A percentile compares a stretch with the other conserved stretches of the same genome.
phyloP scores from a whole-genome alignment of 2,329 filamentous ascomycete species.

The Cercospora sp. region DNA sequence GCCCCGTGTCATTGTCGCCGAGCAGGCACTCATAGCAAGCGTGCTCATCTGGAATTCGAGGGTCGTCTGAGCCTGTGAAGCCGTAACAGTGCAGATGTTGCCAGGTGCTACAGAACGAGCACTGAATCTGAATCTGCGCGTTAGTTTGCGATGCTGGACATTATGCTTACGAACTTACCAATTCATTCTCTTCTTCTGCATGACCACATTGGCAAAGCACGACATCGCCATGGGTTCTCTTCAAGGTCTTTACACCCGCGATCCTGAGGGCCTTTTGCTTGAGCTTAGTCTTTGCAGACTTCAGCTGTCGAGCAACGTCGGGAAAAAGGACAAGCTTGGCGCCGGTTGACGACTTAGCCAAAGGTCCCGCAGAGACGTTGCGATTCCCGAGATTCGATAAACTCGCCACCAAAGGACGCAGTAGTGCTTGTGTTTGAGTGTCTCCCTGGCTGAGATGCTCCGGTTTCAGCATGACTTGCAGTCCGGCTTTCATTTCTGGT shows the following conservation, averaged over 20 bases:
- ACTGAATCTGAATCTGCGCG: slow-evolving; percentile 42
- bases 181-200: slow-evolving; percentile 42
- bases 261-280: slow-evolving; percentile 21
- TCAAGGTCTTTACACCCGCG: slow-evolving; percentile 16
- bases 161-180: slow-evolving; percentile 39
- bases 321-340: slow-evolving; percentile 21
- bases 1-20: slow-evolving; percentile 16
- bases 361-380: not conserved
- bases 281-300: slow-evolving; percentile 17
- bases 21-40: slow-evolving; percentile 51
- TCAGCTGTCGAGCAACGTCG: slow-evolving; percentile 16
- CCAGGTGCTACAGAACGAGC: slow-evolving; percentile 46
- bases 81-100: slow-evolving; percentile 53
- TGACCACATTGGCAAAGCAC: slow-evolving; percentile 47
- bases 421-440: slow-evolving; percentile 32
- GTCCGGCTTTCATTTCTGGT: slow-evolving; percentile 29
- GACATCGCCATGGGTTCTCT: slow-evolving; percentile 20
- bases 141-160: not conserved
- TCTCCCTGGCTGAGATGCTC: slow-evolving; percentile 37
- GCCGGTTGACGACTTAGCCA: not conserved
- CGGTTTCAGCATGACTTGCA: slow-evolving; percentile 33
- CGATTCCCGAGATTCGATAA: not conserved
- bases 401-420: not conserved
- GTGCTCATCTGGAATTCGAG: slow-evolving; percentile 45
- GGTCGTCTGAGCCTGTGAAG: slow-evolving; percentile 41